Conservation (phyloP, 208 protist genomes). For the Leishmania martiniquensis region DNA sequence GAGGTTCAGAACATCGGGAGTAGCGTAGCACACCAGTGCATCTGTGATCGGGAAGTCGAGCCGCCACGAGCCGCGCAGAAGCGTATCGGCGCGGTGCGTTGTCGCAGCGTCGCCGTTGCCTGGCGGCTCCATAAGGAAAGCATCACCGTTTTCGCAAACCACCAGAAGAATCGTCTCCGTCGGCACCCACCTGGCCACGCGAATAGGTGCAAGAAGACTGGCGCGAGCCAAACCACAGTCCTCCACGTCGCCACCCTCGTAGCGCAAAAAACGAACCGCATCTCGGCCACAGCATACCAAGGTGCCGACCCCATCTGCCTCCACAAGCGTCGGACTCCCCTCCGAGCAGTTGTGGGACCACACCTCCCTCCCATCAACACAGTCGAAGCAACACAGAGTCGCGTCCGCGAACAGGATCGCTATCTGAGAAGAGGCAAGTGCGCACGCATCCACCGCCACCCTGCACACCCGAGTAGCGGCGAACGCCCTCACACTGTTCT, state of each 20-base stretch:
- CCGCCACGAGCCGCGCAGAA: slow-evolving; percentile 67
- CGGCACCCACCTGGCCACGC: slow-evolving; percentile 40
- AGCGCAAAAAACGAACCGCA: slow-evolving; percentile 24
- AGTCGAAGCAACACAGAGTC: slow-evolving; percentile 12
- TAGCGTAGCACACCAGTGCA: slow-evolving; percentile 49
- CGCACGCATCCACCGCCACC: slow-evolving; percentile 18
- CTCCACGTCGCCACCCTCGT: background rate
- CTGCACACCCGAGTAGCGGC: background rate
- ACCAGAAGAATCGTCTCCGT: slow-evolving; percentile 42
- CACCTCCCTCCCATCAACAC: slow-evolving; percentile 3
- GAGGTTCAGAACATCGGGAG: slow-evolving; percentile 61
- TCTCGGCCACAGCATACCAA: slow-evolving; percentile 19
- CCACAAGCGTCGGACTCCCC: slow-evolving; percentile 10
- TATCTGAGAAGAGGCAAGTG: slow-evolving; percentile 10
- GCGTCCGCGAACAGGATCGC: slow-evolving; percentile 20
- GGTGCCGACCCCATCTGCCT: slow-evolving; percentile 23
- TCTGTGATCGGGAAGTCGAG: slow-evolving; percentile 79
- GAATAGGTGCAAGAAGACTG: slow-evolving; percentile 30
- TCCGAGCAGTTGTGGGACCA: slow-evolving; percentile 22
- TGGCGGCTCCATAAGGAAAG: slow-evolving; percentile 52
- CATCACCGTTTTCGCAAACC: slow-evolving; percentile 63
- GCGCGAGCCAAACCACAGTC: slow-evolving; percentile 24
- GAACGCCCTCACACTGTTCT: slow-evolving; percentile 7
- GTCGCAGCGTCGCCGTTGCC: slow-evolving; percentile 21
- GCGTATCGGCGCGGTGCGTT: slow-evolving; percentile 32